Conservation (phyloP, 805 yeast species). For the Metschnikowia shivogae region DNA sequence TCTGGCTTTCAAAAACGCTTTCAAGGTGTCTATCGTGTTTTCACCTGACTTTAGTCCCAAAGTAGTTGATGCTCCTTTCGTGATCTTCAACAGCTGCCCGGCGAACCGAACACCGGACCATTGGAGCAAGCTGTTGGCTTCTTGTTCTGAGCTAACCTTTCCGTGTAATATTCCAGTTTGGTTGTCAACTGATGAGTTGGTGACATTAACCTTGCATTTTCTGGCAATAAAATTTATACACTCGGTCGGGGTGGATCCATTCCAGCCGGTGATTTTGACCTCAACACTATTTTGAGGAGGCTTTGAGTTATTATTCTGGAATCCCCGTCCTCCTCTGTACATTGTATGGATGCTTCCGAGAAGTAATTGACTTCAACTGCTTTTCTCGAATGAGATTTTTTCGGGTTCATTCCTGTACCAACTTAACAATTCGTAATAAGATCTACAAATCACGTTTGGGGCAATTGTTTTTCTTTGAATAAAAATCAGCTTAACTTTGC, state of each 20-base stretch:
- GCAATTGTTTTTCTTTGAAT: neutral
- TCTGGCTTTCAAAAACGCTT: conserved; percentile 56
- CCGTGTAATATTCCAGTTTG: conserved; percentile 51
- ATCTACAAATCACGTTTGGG: too few relatives aligned
- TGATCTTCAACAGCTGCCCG: conserved; percentile 59
- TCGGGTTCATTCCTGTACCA: conserved; percentile 2
- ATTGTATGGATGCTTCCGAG: conserved; percentile 2
- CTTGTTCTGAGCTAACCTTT: conserved; percentile 47
- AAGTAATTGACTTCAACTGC: neutral
- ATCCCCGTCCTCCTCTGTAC: conserved; percentile 16
- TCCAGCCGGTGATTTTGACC: conserved; percentile 55
- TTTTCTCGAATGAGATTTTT: conserved; percentile 3
- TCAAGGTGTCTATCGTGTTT: conserved; percentile 59
- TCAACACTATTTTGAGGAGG: conserved; percentile 9
- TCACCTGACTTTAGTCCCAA: conserved; percentile 16
- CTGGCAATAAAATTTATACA: conserved; percentile 65
- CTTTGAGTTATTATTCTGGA: conserved; percentile 7
- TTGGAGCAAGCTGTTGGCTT: conserved; percentile 54
- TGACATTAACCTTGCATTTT: conserved; percentile 55
- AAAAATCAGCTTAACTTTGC: too few relatives aligned
- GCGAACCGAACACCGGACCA: conserved; percentile 83
- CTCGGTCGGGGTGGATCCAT: conserved; percentile 68
- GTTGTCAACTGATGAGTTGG: conserved; percentile 51
- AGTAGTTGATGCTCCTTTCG: conserved; percentile 23
- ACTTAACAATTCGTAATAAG: neutral